Conservation (phyloP, 345 rosid species). For the Psidium guajava region DNA sequence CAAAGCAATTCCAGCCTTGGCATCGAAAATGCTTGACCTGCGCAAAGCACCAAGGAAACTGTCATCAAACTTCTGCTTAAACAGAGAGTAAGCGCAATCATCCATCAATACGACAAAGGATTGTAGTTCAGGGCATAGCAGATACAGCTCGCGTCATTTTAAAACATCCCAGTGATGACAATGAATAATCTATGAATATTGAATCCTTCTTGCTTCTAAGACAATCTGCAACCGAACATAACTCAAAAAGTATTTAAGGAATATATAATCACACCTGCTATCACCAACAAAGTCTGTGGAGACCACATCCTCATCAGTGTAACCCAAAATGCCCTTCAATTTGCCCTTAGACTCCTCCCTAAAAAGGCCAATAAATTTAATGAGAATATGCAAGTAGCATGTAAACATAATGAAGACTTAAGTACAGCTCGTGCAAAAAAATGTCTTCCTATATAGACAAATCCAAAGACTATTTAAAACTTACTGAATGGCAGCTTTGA, state of each 20-base stretch:
- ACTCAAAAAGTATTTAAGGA: background rate
- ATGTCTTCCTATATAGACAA: background rate
- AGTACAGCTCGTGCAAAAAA: background rate
- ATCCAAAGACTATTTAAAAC: background rate
- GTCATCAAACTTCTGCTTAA: background rate
- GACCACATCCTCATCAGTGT: conserved; percentile 78
- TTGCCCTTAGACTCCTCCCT: conserved; percentile 76
- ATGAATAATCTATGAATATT: background rate
- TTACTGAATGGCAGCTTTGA: conserved; percentile 69
- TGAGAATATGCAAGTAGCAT: background rate
- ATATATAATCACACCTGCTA: conserved; percentile 29
- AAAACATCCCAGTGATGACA: background rate
- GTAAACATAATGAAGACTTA: background rate
- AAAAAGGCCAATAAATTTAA: background rate
- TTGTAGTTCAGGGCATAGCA: background rate
- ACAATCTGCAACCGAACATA: background rate
- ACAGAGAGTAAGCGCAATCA: background rate
- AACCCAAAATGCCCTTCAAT: conserved; percentile 80
- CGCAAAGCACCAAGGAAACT: background rate
- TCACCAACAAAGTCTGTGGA: conserved; percentile 82
- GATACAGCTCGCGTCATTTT: background rate
- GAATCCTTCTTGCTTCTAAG: background rate
- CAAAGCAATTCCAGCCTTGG: conserved; percentile 86
- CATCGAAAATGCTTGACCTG: conserved; percentile 95
- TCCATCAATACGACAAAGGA: background rate